Conservation (phyloP, 768 basidiomycete species). For the Suillus lakei region DNA sequence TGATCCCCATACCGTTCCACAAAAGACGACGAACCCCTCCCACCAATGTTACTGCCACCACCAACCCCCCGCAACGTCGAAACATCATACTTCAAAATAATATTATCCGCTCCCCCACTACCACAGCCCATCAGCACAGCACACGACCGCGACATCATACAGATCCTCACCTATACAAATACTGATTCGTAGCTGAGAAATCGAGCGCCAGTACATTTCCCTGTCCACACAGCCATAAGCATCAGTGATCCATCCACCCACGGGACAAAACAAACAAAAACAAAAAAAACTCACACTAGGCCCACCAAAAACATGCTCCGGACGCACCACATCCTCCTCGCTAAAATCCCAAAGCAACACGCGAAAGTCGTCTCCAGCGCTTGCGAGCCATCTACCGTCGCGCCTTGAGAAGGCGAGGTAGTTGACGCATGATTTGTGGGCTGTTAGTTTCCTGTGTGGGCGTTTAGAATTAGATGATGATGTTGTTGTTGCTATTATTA, state of each 20-base stretch:
- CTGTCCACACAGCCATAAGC: conserved; percentile 38
- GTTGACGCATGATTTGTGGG: conserved; percentile 70
- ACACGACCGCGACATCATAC: background rate
- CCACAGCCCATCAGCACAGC: conserved; percentile 5
- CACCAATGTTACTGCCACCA: background rate
- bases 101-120: conserved; percentile 61
- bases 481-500: conserved; percentile 12
- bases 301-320: conserved; percentile 50
- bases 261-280: too few species aligned
- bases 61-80: conserved; percentile 36
- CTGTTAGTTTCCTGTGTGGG: conserved; percentile 36
- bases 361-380: conserved; percentile 67
- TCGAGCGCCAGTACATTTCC: conserved; percentile 72
- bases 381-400: conserved; percentile 65
- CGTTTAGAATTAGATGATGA: background rate
- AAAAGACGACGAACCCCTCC: conserved; percentile 17
- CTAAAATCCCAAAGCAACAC: conserved; percentile 72
- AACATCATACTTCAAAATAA: conserved; percentile 58
- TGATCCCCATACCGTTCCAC: conserved; percentile 36
- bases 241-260: background rate
- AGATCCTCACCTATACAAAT: conserved; percentile 59
- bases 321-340: conserved; percentile 53
- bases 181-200: conserved; percentile 70
- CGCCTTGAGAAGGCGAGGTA: conserved; percentile 63
- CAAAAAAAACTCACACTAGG: conserved; percentile 39